Evolutionary conservation across 1,139 yeast genomes (phyloP).

Genomic region (Petasospora fabianii): DNA sequence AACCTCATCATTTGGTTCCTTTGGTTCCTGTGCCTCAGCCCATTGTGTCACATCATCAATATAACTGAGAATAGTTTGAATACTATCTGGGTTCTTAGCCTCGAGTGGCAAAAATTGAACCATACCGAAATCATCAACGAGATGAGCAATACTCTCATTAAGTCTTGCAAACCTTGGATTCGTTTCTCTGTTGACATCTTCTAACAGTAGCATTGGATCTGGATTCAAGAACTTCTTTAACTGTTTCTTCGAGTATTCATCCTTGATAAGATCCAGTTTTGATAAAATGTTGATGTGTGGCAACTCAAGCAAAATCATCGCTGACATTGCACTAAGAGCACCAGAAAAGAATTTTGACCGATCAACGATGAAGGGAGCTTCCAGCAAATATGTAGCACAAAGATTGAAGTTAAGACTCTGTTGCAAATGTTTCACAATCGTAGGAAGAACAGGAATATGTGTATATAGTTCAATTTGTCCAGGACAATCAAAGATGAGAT

Average conservation of each 20-base stretch:
- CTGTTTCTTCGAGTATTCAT: slow-evolving; percentile 67
- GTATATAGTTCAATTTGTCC: slow-evolving; percentile 97
- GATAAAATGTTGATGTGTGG: slow-evolving; percentile 92
- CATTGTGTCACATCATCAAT: slow-evolving; percentile 97
- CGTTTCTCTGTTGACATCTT: slow-evolving; percentile 43
- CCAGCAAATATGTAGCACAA: slow-evolving; percentile 89
- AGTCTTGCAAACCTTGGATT: slow-evolving; percentile 77
- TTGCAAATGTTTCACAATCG: slow-evolving; percentile 79
- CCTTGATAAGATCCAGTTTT: slow-evolving; percentile 80
- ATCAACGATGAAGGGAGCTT: slow-evolving; percentile 92
- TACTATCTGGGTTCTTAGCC: slow-evolving; percentile 74
- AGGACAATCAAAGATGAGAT: slow-evolving; percentile 93
- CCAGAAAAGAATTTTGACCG: slow-evolving; percentile 91
- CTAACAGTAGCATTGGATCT: slow-evolving; percentile 73
- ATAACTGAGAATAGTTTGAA: slow-evolving; percentile 81
- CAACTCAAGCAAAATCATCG: slow-evolving; percentile 90
- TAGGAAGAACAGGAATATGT: slow-evolving; percentile 89
- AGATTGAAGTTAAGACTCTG: slow-evolving; percentile 75
- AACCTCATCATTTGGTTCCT: slow-evolving; percentile 81
- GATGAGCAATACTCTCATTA: slow-evolving; percentile 77
- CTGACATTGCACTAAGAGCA: slow-evolving; percentile 95
- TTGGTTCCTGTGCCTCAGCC: slow-evolving; percentile 96
- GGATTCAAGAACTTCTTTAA: slow-evolving; percentile 86
- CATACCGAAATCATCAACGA: slow-evolving; percentile 98
- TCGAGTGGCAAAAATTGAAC: slow-evolving; percentile 92